A percentile compares a stretch with the other conserved stretches of the same genome.
Conservation (phyloP, 2,329 filamentous ascomycete genomes). For the Pyrenochaeta sp. region DNA sequence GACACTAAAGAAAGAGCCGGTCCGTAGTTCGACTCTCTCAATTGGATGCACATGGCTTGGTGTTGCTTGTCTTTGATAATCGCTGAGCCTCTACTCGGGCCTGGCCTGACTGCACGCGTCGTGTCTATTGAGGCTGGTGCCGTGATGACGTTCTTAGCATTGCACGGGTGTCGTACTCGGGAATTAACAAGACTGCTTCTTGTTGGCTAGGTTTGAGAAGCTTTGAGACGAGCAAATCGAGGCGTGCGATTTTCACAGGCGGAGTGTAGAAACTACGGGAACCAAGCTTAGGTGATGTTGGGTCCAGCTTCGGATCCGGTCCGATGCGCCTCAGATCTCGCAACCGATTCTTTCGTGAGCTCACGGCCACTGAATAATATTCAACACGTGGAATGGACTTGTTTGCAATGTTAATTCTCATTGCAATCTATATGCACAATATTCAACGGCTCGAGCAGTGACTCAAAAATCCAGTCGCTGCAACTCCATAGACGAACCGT, state of each 20-base stretch:
- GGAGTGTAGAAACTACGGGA: too few relatives aligned
- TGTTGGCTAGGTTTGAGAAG: constrained; percentile 7
- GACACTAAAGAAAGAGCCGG: constrained; percentile 19
- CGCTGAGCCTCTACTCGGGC: constrained; percentile 2
- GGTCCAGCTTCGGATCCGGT: too few relatives aligned
- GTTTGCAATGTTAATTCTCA: constrained; percentile 8
- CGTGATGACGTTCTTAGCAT: constrained; percentile 9
- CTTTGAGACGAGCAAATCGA: too few relatives aligned
- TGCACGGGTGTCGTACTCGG: too few relatives aligned
- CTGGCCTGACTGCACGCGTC: constrained; percentile 14
- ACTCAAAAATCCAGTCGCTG: background rate
- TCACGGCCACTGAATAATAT: too few relatives aligned
- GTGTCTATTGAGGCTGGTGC: constrained; percentile 13
- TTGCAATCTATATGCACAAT: constrained; percentile 25
- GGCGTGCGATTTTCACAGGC: constrained; percentile 2
- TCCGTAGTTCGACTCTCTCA: background rate
- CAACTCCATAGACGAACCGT: constrained; percentile 2
- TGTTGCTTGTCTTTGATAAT: constrained; percentile 7
- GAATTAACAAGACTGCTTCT: too few relatives aligned
- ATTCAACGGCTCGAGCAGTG: constrained; percentile 6
- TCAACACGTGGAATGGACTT: background rate
- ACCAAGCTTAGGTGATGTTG: too few relatives aligned
- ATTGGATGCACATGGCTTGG: constrained; percentile 12
- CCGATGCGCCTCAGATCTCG: too few relatives aligned
- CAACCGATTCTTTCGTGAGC: too few relatives aligned